Conservation (phyloP, 331 rosid species). For the Quercus phellos region DNA sequence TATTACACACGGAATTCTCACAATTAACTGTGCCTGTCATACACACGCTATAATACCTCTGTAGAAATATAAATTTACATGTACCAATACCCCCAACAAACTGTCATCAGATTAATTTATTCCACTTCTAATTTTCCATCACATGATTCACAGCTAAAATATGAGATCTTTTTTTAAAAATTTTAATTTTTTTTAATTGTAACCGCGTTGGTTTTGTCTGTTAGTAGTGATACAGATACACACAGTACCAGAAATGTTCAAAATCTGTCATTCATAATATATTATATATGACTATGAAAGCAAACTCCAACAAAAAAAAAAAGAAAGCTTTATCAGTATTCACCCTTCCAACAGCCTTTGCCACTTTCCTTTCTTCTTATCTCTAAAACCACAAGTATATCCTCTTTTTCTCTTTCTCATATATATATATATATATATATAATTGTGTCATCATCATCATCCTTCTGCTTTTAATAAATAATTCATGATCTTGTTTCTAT, state of each 20-base stretch:
- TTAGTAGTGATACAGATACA: neutral
- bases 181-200: neutral
- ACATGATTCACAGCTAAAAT: no score
- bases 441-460: neutral
- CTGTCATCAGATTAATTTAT: no score
- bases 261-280: neutral
- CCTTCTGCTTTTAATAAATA: neutral
- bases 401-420: neutral
- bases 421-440: neutral
- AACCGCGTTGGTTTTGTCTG: neutral
- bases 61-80: no score
- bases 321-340: neutral
- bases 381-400: conserved; percentile 8
- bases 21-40: no score
- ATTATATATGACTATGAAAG: neutral
- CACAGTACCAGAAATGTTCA: neutral
- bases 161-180: no score
- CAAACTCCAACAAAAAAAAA: neutral
- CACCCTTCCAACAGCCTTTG: neutral
- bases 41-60: no score
- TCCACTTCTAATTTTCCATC: no score
- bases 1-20: accelerated
- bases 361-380: conserved; percentile 16
- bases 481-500: neutral
- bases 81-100: no score